phyloP scores from a whole-genome alignment of 208 protist genomes.

The Angomonas ambiguus region DNA sequence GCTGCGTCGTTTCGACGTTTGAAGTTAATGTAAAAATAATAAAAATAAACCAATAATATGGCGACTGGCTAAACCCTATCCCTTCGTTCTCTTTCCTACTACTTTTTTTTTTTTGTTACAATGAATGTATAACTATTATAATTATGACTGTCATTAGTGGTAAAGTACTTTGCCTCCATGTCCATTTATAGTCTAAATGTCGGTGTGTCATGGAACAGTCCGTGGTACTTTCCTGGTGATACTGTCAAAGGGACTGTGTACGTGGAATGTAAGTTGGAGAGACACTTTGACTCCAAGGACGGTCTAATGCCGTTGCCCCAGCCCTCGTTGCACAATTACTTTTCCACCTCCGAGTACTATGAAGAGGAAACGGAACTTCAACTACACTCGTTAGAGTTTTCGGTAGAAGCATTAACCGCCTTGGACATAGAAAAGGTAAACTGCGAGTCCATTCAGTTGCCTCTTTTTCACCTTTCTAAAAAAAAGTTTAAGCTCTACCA shows the following conservation, averaged over 20 bases:
- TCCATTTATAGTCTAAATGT: slow-evolving; percentile 1
- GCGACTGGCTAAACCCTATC: background rate
- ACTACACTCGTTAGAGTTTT: slow-evolving; percentile 24
- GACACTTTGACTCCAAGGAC: slow-evolving; percentile 5
- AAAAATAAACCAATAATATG: too few relatives aligned
- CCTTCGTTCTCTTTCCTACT: slow-evolving; percentile 12
- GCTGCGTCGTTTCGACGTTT: slow-evolving; percentile 1
- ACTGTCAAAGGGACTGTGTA: slow-evolving; percentile 35
- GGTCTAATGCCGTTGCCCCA: slow-evolving; percentile 16
- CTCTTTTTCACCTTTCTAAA: too few relatives aligned
- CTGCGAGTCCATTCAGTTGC: too few relatives aligned
- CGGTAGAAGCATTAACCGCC: slow-evolving; percentile 2
- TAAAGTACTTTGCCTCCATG: too few relatives aligned
- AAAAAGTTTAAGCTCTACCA: background rate
- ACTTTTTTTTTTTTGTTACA: slow-evolving; percentile 15
- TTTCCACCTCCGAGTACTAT: slow-evolving; percentile 15
- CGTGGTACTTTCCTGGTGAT: slow-evolving; percentile 64
- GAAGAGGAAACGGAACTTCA: slow-evolving; percentile 22
- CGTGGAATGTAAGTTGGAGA: slow-evolving; percentile 29
- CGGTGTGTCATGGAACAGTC: slow-evolving; percentile 32
- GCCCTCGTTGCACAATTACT: slow-evolving; percentile 27
- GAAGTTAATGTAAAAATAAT: too few relatives aligned
- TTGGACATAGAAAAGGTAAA: background rate
- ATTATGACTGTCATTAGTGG: slow-evolving; percentile 13
- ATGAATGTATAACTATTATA: background rate